Evolutionary conservation across 2,329 filamentous ascomycete genomes (phyloP).

Genomic region (Penicillium sp.): DNA sequence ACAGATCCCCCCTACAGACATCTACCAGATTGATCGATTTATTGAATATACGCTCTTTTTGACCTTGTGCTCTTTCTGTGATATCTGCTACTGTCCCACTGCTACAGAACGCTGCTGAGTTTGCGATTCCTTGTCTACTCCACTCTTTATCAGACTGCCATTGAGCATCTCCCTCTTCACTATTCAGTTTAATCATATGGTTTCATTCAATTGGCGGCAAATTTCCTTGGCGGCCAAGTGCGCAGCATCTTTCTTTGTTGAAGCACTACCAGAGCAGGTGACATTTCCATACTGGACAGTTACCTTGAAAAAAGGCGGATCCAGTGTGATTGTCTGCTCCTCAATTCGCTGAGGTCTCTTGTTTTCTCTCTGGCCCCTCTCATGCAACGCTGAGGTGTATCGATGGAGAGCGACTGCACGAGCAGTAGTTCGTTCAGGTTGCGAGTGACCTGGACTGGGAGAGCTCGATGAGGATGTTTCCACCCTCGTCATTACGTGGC

Average conservation of each 20-base stretch:
- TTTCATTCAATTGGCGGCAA: neutral
- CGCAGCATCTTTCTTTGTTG: neutral
- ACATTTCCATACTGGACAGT: neutral
- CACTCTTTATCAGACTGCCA: neutral
- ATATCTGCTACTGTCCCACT: neutral
- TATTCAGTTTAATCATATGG: neutral
- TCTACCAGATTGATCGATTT: neutral
- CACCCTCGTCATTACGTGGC: neutral
- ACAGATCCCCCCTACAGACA: neutral
- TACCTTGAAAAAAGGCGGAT: neutral
- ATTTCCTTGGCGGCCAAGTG: neutral
- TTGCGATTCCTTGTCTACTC: neutral
- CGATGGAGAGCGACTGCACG: neutral
- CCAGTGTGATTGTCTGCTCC: neutral
- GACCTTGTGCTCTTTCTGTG: neutral
- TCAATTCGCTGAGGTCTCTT: neutral
- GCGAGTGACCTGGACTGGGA: neutral
- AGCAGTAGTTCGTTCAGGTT: neutral
- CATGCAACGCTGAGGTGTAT: neutral
- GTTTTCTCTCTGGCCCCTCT: neutral
- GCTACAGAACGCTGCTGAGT: neutral
- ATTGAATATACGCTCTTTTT: neutral
- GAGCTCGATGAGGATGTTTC: neutral
- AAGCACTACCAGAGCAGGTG: neutral
- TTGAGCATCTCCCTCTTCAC: neutral